Evolutionary conservation across 2,329 filamentous ascomycete species (phyloP), one percentile per base, ranked within the genome.

Genomic region (Pestalotiopsis sp.): DNA sequence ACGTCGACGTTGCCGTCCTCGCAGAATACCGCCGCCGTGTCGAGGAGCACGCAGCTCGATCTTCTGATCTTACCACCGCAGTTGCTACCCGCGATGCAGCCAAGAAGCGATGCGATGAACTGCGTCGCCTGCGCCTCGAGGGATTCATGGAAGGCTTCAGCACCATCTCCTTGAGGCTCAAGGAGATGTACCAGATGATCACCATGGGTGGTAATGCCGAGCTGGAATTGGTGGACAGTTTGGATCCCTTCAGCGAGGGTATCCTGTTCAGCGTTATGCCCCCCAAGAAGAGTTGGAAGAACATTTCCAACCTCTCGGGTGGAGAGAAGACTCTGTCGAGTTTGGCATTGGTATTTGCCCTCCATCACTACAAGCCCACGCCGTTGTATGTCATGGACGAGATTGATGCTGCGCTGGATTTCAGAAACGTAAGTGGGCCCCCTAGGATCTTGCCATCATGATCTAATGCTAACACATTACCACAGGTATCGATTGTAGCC

Each of bases 141-240:
- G 95, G 96, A 45, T 99, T 99, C 87, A 98, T 98, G 95, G 94
- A 97, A 78, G 96, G 97, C 52, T 98, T 99, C 84, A 92, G 92
- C 76, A 92, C 90, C 71, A 99, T 99, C 80, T 98, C 95, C 1
- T 86, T 98, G 27, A 92, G 95, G 0, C 86, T 99, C 60, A 99
- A 99, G 84, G 96, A 99, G 78, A 99, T 99, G 96, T 99, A 99
- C 83, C 96, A 99, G 80, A 98, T 99, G 95, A 99, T 99, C 79
- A 99, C 96, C 25, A 98, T 99, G 94, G 96, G 96, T 70, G 96
- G 96, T 68, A 99, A 99, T 76, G 96, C 96, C 0, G 96, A 99
- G 83, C 89, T 99, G 13, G 97, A 99, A 80, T 90, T 99, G 27
- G 96, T 99, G 56, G 96, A 99, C 83, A 95, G 92, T 20, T 85